A percentile compares a stretch with the other conserved stretches of the same genome.
Evolutionary conservation across 73 alveolate species (phyloP).

Genomic region (Stentor coeruleus): DNA sequence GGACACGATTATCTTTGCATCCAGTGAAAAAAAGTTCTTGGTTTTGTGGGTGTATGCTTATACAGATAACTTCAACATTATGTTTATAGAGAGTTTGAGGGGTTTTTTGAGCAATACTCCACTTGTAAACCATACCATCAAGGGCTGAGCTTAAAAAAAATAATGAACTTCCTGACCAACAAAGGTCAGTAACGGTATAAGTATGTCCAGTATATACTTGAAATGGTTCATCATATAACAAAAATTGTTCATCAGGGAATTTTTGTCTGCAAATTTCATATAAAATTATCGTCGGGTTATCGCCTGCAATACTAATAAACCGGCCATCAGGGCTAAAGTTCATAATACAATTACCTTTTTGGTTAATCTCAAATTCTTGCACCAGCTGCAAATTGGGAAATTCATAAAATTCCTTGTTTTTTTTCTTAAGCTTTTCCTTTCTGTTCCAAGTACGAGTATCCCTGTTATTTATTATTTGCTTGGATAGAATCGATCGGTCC

Average conservation of each 20-base stretch:
- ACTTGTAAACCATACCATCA: neutral
- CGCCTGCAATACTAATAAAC: neutral
- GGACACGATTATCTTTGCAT: conserved; percentile 1
- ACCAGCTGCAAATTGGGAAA: neutral
- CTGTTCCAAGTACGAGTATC: neutral
- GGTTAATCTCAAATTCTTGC: neutral
- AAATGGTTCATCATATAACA: conserved; percentile 7
- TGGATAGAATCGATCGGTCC: neutral
- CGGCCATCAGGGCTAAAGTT: conserved; percentile 18
- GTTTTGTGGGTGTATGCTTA: conserved; percentile 7
- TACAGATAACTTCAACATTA: neutral
- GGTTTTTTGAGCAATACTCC: neutral
- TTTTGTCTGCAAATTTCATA: conserved; percentile 20
- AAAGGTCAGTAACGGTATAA: neutral
- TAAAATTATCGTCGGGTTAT: neutral
- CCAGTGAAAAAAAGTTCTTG: neutral
- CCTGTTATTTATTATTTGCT: neutral
- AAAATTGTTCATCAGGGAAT: neutral
- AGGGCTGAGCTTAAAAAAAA: neutral
- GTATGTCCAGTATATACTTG: neutral
- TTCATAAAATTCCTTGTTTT: neutral
- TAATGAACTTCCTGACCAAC: neutral
- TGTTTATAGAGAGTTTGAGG: neutral
- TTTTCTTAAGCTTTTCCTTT: neutral
- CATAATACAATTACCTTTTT: neutral